Conservation (phyloP, 2,329 filamentous ascomycete species). For the Lasiodiplodia sp. region DNA sequence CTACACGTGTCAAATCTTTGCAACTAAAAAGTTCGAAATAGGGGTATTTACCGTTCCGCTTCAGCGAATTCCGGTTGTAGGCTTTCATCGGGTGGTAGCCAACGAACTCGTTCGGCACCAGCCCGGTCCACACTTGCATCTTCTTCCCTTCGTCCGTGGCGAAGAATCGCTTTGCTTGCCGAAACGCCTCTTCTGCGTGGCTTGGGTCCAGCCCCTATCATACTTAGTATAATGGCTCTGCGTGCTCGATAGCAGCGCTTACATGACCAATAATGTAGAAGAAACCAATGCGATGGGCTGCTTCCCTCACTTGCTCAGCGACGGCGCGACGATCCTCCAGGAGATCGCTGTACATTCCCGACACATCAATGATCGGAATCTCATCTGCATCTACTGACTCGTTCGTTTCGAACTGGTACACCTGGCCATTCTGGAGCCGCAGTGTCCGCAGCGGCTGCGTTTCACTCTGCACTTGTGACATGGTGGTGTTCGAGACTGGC, state of each 20-base stretch:
- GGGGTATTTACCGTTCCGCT: constrained; percentile 53
- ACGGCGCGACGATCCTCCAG: constrained; percentile 33
- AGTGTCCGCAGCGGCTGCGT: constrained; percentile 20
- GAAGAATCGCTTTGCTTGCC: constrained; percentile 54
- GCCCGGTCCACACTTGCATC: constrained; percentile 55
- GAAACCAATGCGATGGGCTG: constrained; percentile 32
- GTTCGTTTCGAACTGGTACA: constrained; percentile 33
- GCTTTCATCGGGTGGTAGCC: constrained; percentile 49
- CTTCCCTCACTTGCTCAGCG: constrained; percentile 32
- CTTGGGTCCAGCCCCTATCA: constrained; percentile 40
- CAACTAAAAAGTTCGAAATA: constrained; percentile 31
- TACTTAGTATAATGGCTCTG: background rate
- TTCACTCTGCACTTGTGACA: background rate
- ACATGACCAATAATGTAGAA: constrained; percentile 35
- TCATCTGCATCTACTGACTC: constrained; percentile 34
- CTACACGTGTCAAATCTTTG: constrained; percentile 28
- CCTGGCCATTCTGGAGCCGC: constrained; percentile 33
- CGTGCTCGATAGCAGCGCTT: background rate
- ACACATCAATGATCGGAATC: constrained; percentile 34
- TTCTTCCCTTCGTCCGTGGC: constrained; percentile 54
- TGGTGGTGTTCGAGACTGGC: background rate
- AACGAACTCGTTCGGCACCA: constrained; percentile 46
- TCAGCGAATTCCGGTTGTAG: constrained; percentile 58
- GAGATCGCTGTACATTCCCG: constrained; percentile 30
- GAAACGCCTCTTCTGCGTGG: constrained; percentile 43